Conservation (phyloP, 805 yeast species). For the Komagataella phaffii region DNA sequence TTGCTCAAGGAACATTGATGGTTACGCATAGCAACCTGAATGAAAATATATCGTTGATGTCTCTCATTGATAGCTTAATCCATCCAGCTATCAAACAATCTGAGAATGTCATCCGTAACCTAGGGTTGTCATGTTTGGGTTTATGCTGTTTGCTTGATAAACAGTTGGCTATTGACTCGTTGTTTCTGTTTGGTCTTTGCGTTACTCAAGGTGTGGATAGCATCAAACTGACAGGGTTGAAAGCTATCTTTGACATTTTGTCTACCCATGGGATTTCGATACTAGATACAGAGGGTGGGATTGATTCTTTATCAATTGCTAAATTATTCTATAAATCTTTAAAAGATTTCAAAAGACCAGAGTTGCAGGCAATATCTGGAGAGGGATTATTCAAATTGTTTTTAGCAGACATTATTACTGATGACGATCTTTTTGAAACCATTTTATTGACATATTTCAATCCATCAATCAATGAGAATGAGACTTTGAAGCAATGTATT, state of each 20-base stretch:
- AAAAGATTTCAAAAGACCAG: conserved; percentile 41
- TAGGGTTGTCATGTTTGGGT: conserved; percentile 69
- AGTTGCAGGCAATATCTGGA: conserved; percentile 68
- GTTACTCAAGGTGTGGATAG: conserved; percentile 54
- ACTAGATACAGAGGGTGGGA: conserved; percentile 45
- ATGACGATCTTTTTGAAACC: conserved; percentile 59
- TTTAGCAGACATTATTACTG: conserved; percentile 61
- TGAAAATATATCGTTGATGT: conserved; percentile 49
- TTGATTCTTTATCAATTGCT: conserved; percentile 54
- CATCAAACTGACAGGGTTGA: conserved; percentile 47
- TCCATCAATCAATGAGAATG: conserved; percentile 49
- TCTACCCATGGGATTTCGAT: conserved; percentile 65
- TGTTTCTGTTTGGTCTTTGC: conserved; percentile 56
- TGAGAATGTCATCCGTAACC: conserved; percentile 37
- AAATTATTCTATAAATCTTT: conserved; percentile 57
- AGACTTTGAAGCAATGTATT: conserved; percentile 61
- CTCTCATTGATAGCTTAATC: conserved; percentile 65
- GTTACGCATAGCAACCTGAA: conserved; percentile 50
- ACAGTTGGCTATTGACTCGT: conserved; percentile 48
- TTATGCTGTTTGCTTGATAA: conserved; percentile 63
- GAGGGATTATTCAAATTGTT: conserved; percentile 78
- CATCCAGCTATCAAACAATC: conserved; percentile 62
- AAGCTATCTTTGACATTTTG: conserved; percentile 65
- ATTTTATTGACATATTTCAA: conserved; percentile 65
- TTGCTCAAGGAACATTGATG: conserved; percentile 60